Evolutionary conservation across 225 moss, liverwort and hornwort genomes (phyloP).

Genomic region (Bryoerythrophyllum caledonicum): DNA sequence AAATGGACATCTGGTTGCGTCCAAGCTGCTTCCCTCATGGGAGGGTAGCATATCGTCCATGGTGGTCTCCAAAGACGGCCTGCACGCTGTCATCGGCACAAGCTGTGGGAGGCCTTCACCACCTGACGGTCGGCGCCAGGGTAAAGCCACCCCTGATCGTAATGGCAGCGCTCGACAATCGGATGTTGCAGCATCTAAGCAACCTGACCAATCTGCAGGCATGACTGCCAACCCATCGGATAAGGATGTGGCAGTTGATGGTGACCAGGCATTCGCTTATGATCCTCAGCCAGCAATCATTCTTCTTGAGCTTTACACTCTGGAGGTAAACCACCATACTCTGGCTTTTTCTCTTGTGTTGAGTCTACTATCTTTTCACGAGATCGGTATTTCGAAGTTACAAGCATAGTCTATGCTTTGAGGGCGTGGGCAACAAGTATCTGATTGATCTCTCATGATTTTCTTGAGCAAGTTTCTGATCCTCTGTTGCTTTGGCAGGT

Average conservation of each 20-base stretch:
- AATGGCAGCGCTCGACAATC: slow-evolving; percentile 43
- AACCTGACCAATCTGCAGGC: slow-evolving; percentile 25
- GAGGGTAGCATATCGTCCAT: slow-evolving; percentile 87
- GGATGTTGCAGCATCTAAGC: slow-evolving; percentile 32
- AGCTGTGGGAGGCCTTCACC: slow-evolving; percentile 53
- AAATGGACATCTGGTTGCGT: slow-evolving; percentile 75
- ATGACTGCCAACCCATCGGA: slow-evolving; percentile 34
- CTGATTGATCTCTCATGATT: too few relatives aligned
- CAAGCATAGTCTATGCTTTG: too few relatives aligned
- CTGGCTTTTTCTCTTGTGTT: too few relatives aligned
- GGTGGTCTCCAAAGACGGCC: slow-evolving; percentile 80
- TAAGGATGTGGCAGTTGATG: slow-evolving; percentile 32
- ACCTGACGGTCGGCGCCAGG: slow-evolving; percentile 59
- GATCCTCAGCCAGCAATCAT: slow-evolving; percentile 84
- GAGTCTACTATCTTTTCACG: too few relatives aligned
- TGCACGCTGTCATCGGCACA: slow-evolving; percentile 77
- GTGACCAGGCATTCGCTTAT: slow-evolving; percentile 39
- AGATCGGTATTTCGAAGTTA: too few relatives aligned
- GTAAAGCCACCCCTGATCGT: slow-evolving; percentile 36
- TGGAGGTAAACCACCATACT: slow-evolving; percentile 56
- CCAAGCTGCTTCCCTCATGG: slow-evolving; percentile 68
- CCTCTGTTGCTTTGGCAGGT: slow-evolving; percentile 55
- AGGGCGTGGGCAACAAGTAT: neutral
- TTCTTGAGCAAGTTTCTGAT: too few relatives aligned
- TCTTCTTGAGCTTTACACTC: slow-evolving; percentile 81